phyloP scores from a whole-genome alignment of 805 yeast species.

The Komagataella phaffii region DNA sequence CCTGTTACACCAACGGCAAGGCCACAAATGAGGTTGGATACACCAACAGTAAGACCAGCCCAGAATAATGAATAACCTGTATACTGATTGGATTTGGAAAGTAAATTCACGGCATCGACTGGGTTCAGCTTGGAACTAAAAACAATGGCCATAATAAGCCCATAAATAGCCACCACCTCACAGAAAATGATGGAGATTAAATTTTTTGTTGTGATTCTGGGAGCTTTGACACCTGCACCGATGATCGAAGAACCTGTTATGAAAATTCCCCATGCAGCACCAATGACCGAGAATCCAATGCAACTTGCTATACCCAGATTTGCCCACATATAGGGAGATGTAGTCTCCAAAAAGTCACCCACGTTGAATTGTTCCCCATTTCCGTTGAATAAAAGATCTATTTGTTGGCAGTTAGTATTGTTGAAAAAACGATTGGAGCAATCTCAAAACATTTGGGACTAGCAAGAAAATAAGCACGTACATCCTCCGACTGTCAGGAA shows the following conservation, averaged over 20 bases:
- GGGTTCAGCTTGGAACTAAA: conserved; percentile 77
- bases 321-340: conserved; percentile 98
- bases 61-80: conserved; percentile 94
- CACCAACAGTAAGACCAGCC: conserved; percentile 96
- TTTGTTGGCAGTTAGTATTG: background rate
- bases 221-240: conserved; percentile 98
- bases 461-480: conserved; percentile 8
- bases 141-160: conserved; percentile 94
- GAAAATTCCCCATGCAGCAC: conserved; percentile 99
- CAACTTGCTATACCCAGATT: conserved; percentile 78
- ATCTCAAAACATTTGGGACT: background rate
- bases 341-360: conserved; percentile 71
- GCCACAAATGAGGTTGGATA: conserved; percentile 91
- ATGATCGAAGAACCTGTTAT: conserved; percentile 87
- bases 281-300: conserved; percentile 88
- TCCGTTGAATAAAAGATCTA: conserved; percentile 71
- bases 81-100: conserved; percentile 74
- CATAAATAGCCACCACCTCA: conserved; percentile 98
- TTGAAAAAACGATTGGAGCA: background rate
- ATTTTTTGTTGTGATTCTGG: conserved; percentile 94
- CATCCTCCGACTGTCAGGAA: conserved; percentile 22
- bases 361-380: conserved; percentile 87
- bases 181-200: conserved; percentile 94
- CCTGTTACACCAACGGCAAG: conserved; percentile 96
- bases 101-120: conserved; percentile 50